phyloP scores from a whole-genome alignment of 2,329 filamentous ascomycete species.

The Aspergillus ustus region DNA sequence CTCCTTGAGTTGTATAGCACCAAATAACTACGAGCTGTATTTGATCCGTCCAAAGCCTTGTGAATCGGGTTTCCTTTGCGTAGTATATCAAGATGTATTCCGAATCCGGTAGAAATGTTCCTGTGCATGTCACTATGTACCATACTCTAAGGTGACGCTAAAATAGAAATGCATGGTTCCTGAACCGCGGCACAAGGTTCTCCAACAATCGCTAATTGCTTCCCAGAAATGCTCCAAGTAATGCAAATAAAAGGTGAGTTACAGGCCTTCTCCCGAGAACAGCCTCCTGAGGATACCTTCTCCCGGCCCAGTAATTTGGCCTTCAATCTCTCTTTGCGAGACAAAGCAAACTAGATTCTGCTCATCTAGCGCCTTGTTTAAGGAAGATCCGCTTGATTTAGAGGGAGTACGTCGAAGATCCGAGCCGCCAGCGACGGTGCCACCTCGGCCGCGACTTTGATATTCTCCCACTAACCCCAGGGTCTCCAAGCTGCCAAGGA shows the following conservation, averaged over 20 bases:
- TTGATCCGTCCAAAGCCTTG: conserved; percentile 6
- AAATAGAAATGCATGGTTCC: neutral
- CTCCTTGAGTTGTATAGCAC: conserved; percentile 18
- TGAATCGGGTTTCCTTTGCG: neutral
- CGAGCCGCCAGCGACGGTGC: conserved; percentile 56
- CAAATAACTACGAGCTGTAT: neutral
- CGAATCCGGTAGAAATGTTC: conserved; percentile 2
- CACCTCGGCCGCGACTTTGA: conserved; percentile 71
- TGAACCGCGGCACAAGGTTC: neutral
- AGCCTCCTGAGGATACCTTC: conserved; percentile 50
- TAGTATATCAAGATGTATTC: neutral
- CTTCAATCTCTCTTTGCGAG: conserved; percentile 76
- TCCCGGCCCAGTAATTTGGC: conserved; percentile 65
- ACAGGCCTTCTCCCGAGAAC: conserved; percentile 43
- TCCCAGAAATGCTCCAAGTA: conserved; percentile 6
- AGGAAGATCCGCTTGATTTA: conserved; percentile 63
- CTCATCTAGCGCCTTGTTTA: conserved; percentile 67
- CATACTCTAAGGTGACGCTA: neutral
- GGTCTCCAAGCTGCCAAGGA: conserved; percentile 86
- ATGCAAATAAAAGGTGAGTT: conserved; percentile 14
- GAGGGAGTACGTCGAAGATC: conserved; percentile 68
- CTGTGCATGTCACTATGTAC: conserved; percentile 2
- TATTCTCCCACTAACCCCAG: conserved; percentile 75
- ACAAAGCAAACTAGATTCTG: conserved; percentile 78
- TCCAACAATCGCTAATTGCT: conserved; percentile 8